Percentiles rank a stretch among this genome's conserved stretches.
Conservation (phyloP, 1,139 yeast genomes). For the Yamadazyma atmosphaerica region DNA sequence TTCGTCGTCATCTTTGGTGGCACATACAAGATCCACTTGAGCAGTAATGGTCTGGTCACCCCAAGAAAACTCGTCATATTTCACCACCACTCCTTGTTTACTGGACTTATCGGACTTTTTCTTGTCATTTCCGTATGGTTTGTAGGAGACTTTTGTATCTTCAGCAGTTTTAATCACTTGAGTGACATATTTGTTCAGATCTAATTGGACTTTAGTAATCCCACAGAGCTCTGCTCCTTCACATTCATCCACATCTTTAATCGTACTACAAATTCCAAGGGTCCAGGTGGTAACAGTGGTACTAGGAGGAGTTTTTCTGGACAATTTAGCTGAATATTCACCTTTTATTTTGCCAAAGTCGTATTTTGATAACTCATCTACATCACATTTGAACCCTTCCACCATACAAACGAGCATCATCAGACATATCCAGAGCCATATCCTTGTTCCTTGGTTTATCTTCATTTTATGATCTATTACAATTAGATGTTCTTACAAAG, state of each 20-base stretch:
- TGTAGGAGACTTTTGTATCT: slow-evolving; percentile 31
- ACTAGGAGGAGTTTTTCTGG: slow-evolving; percentile 76
- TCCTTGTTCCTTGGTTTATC: no score
- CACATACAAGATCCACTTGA: slow-evolving; percentile 53
- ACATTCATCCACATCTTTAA: slow-evolving; percentile 49
- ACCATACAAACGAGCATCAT: slow-evolving; percentile 1
- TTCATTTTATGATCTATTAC: no score
- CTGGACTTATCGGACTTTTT: slow-evolving; percentile 17
- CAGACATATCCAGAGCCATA: not conserved
- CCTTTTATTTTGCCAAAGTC: slow-evolving; percentile 52
- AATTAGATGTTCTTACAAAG: no score
- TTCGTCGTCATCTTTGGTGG: slow-evolving; percentile 31
- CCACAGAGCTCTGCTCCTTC: slow-evolving; percentile 72
- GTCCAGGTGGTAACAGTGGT: slow-evolving; percentile 63
- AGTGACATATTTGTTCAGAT: slow-evolving; percentile 41
- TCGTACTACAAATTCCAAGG: slow-evolving; percentile 65
- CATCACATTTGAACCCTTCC: slow-evolving; percentile 42
- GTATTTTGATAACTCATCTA: slow-evolving; percentile 38
- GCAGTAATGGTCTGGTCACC: slow-evolving; percentile 61
- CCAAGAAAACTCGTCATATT: slow-evolving; percentile 65
- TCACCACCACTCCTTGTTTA: slow-evolving; percentile 42
- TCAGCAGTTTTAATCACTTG: slow-evolving; percentile 55
- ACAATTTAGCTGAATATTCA: slow-evolving; percentile 34
- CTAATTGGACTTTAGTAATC: slow-evolving; percentile 51
- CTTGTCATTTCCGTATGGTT: slow-evolving; percentile 21